Conservation (phyloP, 164 flowering plant species). For the Berberis vulgaris region DNA sequence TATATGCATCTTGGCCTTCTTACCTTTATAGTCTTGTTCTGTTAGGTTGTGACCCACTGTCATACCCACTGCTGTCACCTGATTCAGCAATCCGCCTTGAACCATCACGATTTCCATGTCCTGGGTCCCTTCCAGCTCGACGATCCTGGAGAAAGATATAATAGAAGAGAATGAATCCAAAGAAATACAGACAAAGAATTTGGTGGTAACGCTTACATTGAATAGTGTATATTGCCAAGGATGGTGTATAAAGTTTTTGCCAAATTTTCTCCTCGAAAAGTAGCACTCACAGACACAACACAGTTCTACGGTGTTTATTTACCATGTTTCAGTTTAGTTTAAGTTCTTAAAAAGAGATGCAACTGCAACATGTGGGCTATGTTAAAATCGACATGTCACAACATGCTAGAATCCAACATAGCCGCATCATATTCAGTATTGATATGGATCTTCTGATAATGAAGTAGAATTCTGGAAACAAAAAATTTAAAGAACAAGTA, state of each 20-base stretch:
- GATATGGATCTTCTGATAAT: not conserved
- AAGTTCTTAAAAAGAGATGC: no score
- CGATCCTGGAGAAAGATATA: slow-evolving; percentile 36
- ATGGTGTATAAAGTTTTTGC: no score
- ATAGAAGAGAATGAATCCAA: not conserved
- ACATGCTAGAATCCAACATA: not conserved
- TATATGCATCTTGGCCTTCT: slow-evolving; percentile 25
- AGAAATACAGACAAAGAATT: not conserved
- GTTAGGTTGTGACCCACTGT: slow-evolving; percentile 41
- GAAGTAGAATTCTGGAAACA: not conserved
- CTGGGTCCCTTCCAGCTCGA: slow-evolving; percentile 35
- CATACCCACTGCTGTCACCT: slow-evolving; percentile 78
- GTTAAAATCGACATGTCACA: not conserved
- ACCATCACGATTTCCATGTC: slow-evolving; percentile 26
- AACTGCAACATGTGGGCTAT: no score
- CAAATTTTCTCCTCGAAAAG: no score
- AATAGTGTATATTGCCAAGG: no score
- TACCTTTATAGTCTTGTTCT: slow-evolving; percentile 34
- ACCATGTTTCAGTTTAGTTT: no score
- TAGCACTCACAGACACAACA: no score
- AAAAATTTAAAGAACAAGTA: not conserved
- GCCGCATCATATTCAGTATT: not conserved
- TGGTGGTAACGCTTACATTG: not conserved
- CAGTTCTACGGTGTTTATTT: no score
- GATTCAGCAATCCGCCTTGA: slow-evolving; percentile 40